Base-by-base conservation (phyloP, 345 rosid species). In the Linum lewisii region DNA sequence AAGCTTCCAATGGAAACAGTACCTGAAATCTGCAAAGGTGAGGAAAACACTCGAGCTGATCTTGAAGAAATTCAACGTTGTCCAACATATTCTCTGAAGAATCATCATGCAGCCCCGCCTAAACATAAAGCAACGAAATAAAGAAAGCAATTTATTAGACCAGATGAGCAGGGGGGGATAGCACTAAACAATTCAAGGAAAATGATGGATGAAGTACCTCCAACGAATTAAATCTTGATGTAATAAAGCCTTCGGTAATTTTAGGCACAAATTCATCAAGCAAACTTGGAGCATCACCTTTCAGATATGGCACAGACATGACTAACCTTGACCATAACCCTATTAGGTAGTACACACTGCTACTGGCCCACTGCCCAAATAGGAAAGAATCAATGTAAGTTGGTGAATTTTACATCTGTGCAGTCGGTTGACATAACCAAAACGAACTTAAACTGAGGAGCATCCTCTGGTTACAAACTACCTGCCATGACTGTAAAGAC, bases 401-500 rank as follows among this genome's bases (percentile, higher is more conserved):
- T 11, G 47, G 13, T 42, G 16, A 42, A 42, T 42, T 42, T 4
- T 7, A 42, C 16, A 42, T 42, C 16, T 42, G 47, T 42, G 15
- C 47, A 42, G 47, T 3, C 47, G 13, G 15, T 16, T 11, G 3
- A 42, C 13, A 1, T 16, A 34, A n/a, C 34, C 34, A 42, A 11
- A 42, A 42, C 18, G 2, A 42, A 42, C 47, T 42, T 7, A 16
- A 42, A 42, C 47, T 42, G 18, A 42, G 18, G 18, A 42, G 15
- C 14, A 42, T 42, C 18, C 47, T 11, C 18, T 16, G 18, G 4
- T 42, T 42, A 42, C 47, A 6, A 38, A 19, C 53, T 57, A 94
- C 97, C 99, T 94, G 96, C 99, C 99, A 94, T 61, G 99, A 90
- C 69, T 82, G 92, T 78, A 94, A 79, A 52, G 99, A 94, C 79